These are phyloP conservation scores for Lycium ferocissimum DNA, from an alignment of 257 asterid genomes.

Conservation along the genomic window DNA sequence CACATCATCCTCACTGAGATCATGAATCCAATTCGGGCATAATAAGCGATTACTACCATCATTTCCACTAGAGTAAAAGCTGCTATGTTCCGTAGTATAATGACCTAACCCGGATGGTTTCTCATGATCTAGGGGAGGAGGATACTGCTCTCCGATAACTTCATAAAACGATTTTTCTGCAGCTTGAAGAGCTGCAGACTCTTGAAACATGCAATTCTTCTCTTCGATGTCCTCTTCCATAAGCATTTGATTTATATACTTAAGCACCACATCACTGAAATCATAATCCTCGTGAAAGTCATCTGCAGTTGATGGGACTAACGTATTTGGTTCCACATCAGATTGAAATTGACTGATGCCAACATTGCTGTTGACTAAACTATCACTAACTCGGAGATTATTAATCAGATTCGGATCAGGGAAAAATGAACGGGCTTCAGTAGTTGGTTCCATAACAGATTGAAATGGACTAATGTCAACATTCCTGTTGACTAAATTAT, in stretches of 20 bases:
- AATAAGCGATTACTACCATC: constrained; percentile 30
- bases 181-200: constrained; percentile 66
- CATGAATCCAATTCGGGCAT: constrained; percentile 51
- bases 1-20: constrained; percentile 28
- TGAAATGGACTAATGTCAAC: not conserved
- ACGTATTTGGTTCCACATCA: not conserved
- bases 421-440: not conserved
- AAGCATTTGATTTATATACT: constrained; percentile 68
- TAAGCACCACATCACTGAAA: constrained; percentile 58
- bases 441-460: not conserved
- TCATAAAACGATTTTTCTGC: constrained; percentile 75
- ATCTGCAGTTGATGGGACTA: constrained; percentile 37
- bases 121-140: constrained; percentile 48
- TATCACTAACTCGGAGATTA: too few relatives aligned
- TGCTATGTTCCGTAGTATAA: constrained; percentile 33
- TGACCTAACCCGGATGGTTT: constrained; percentile 38
- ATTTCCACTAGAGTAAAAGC: not conserved
- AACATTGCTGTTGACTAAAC: not conserved
- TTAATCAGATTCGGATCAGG: not conserved
- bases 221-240: constrained; percentile 86
- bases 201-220: constrained; percentile 59
- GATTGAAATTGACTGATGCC: not conserved
- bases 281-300: constrained; percentile 53
- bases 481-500: not conserved
- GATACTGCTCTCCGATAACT: constrained; percentile 63